These are phyloP conservation scores for Jimgerdemannia flammicorona DNA, from an alignment of 192 early-diverging fungal species.

Conservation along the genomic window DNA sequence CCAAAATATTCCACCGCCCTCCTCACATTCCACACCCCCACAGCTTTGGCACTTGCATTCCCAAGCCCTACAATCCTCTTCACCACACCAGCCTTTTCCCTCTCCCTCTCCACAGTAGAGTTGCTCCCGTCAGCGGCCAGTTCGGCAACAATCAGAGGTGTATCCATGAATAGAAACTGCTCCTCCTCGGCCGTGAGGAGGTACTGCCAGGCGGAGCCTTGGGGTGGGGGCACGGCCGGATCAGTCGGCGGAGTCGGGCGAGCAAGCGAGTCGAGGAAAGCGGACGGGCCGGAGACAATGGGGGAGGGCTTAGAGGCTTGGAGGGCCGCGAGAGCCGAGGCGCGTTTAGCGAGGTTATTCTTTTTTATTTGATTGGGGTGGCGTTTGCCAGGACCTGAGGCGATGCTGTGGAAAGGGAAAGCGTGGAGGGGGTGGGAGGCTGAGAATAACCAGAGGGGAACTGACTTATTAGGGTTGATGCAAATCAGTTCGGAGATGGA, in stretches of 20 bases:
- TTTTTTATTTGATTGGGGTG: conserved; percentile 40
- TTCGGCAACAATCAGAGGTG: conserved; percentile 28
- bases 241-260: conserved; percentile 20
- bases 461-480: too few relatives aligned
- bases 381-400: conserved; percentile 20
- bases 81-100: conserved; percentile 58
- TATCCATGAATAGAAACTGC: conserved; percentile 42
- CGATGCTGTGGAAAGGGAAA: conserved; percentile 21
- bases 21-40: conserved; percentile 72
- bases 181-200: conserved; percentile 43
- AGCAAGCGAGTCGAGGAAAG: conserved; percentile 27
- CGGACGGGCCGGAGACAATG: conserved; percentile 19
- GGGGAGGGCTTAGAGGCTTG: conserved; percentile 31
- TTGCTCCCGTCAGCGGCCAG: conserved; percentile 3
- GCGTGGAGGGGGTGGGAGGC: too few relatives aligned
- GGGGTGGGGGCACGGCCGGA: not conserved
- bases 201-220: conserved; percentile 31
- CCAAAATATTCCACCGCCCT: conserved; percentile 77
- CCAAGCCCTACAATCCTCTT: conserved; percentile 74
- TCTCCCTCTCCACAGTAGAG: conserved; percentile 34
- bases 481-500: too few relatives aligned
- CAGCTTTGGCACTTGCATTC: conserved; percentile 74
- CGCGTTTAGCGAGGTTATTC: conserved; percentile 34
- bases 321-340: conserved; percentile 17
- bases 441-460: too few relatives aligned